These are phyloP conservation scores for Marvania coccoides DNA, from an alignment of 139 green algal genomes.

Conservation along the genomic window DNA sequence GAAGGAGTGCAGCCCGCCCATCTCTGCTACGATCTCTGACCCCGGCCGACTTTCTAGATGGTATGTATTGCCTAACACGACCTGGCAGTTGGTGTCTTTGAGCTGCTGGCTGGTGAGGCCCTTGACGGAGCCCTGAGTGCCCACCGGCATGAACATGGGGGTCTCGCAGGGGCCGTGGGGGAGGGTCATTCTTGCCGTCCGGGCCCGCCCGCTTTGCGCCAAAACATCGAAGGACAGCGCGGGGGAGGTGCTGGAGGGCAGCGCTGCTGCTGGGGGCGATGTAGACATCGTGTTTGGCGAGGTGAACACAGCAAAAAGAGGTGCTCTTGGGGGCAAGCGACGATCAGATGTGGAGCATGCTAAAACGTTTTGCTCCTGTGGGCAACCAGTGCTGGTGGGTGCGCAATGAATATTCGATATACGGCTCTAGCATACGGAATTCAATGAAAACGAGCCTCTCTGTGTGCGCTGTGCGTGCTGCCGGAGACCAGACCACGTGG, in stretches of 20 bases:
- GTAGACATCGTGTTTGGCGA: too few relatives aligned
- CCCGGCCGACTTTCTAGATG: slow-evolving; percentile 56
- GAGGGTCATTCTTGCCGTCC: slow-evolving; percentile 68
- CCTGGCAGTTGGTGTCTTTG: slow-evolving; percentile 71
- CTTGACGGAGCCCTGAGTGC: slow-evolving; percentile 90
- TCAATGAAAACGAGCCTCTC: too few relatives aligned
- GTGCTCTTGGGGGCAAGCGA: too few relatives aligned
- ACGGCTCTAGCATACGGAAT: too few relatives aligned
- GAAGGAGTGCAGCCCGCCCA: slow-evolving; percentile 87
- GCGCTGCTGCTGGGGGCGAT: too few relatives aligned
- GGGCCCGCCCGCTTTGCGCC: slow-evolving; percentile 58
- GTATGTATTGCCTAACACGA: slow-evolving; percentile 97
- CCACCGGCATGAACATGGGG: slow-evolving; percentile 99
- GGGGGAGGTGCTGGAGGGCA: slow-evolving; percentile 20
- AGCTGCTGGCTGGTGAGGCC: slow-evolving; percentile 73
- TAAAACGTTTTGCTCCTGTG: too few relatives aligned
- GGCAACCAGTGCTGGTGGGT: too few relatives aligned
- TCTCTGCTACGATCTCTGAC: slow-evolving; percentile 59
- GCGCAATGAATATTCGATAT: too few relatives aligned
- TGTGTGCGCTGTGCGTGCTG: too few relatives aligned
- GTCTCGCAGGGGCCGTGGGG: slow-evolving; percentile 79
- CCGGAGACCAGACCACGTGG: too few relatives aligned
- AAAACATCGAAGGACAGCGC: slow-evolving; percentile 56
- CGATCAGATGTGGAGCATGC: too few relatives aligned
- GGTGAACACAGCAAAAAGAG: too few relatives aligned